Base-by-base conservation (phyloP, 257 asterid species). In the Capsicum pubescens region DNA sequence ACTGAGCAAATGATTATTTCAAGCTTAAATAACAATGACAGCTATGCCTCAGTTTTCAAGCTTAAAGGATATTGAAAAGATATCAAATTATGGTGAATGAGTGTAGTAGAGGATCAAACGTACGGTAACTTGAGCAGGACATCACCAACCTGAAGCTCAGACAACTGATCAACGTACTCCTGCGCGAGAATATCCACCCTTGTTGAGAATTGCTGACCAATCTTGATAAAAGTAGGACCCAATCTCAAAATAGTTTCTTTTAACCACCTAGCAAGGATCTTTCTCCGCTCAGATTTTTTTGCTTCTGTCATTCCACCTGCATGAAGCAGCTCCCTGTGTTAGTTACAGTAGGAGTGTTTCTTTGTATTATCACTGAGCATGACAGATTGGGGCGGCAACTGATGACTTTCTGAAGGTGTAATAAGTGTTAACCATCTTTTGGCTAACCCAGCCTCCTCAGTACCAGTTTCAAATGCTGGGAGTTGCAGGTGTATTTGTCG, bases 161-260 rank as follows among this genome's bases (percentile, higher is more conserved):
- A 97, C 83, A 97, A 88, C 61, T 97, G 98, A 91, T 97, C 99
- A 68, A 97, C 97, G 21, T 95, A 97, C 88, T 95, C 99, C 87
- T 97, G 99, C 86, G 99, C 95, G 86, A 97, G 99, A 92, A 97
- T 97, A 86, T 97, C 99, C 78, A 95, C 98, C 84, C 99, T 91
- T 77, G 99, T 94, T 79, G 99, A 97, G 90, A 97, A 97, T 84
- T 95, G 99, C 91, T 97, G 99, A 58, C 99, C 99, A 71, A 97
- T 94, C 89, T 97, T 97, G 87, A 97, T 97, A 86, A 97, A 97
- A 16, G 99, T 97, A 44, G 99, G 99, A 74, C 99, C 99, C 72
- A 97, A 89, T 90, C 97, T 94, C 93, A 97, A 88, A 55, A 97
- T 93, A 81, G 81, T 95, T 89, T 97, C 99, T 86, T 97, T 97